Percentiles rank a stretch among this genome's conserved stretches.
Conservation (phyloP, 106 monocot genomes). For the Hemerocallis citrina region DNA sequence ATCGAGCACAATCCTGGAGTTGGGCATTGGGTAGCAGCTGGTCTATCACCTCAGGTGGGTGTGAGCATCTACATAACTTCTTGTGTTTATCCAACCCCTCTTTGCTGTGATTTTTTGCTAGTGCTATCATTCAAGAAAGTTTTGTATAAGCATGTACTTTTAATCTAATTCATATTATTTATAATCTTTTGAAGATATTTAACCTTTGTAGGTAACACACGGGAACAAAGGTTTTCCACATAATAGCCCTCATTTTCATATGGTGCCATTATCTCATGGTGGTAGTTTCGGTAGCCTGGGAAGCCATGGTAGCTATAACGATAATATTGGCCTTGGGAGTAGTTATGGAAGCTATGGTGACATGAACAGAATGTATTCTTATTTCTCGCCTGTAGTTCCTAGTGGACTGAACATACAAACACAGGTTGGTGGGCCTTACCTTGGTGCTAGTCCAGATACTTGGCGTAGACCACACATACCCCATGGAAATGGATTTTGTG, state of each 20-base stretch:
- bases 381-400: slow-evolving; percentile 61
- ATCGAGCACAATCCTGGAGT: slow-evolving; percentile 84
- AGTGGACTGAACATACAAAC: slow-evolving; percentile 55
- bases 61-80: background rate
- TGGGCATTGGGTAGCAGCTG: slow-evolving; percentile 87
- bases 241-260: slow-evolving; percentile 57
- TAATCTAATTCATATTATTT: background rate
- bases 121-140: too few species aligned
- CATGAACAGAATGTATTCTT: slow-evolving; percentile 33
- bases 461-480: slow-evolving; percentile 38
- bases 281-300: slow-evolving; percentile 86
- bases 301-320: slow-evolving; percentile 81
- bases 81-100: too few species aligned
- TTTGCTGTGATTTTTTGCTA: too few species aligned
- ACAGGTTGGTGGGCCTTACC: slow-evolving; percentile 49
- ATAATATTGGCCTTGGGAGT: slow-evolving; percentile 43
- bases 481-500: slow-evolving; percentile 48
- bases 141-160: background rate
- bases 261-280: slow-evolving; percentile 58
- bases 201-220: slow-evolving; percentile 54
- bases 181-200: background rate
- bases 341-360: slow-evolving; percentile 92
- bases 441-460: slow-evolving; percentile 69
- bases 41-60: slow-evolving; percentile 89
- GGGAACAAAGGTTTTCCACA: slow-evolving; percentile 32